phyloP scores from a whole-genome alignment of 1,284 basidiomycete genomes.

The Anthracocystis setariae region DNA sequence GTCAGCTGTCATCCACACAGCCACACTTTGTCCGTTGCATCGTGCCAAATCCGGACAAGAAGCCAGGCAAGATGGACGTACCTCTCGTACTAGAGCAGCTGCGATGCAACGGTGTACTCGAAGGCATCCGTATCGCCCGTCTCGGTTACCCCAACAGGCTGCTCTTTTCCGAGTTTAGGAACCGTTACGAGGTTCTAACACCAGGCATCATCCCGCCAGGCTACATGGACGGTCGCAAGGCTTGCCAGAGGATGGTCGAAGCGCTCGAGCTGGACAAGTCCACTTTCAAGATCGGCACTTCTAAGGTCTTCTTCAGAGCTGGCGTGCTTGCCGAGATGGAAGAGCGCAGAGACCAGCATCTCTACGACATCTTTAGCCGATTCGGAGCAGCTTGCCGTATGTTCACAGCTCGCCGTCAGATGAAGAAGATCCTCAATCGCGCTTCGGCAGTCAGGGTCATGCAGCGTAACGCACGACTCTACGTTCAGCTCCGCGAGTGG shows the following conservation, averaged over 20 bases:
- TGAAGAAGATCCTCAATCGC: conserved; percentile 94
- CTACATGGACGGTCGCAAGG: conserved; percentile 96
- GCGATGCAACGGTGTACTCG: conserved; percentile 97
- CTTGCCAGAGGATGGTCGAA: conserved; percentile 90
- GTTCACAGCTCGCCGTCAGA: conserved; percentile 86
- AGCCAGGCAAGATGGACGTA: conserved; percentile 89
- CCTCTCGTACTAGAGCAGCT: conserved; percentile 96
- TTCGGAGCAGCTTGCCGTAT: conserved; percentile 86
- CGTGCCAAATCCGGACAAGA: conserved; percentile 92
- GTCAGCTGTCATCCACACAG: conserved; percentile 89
- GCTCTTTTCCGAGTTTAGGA: conserved; percentile 95
- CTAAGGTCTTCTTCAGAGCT: conserved; percentile 99
- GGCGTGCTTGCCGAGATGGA: conserved; percentile 98
- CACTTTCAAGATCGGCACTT: conserved; percentile 90
- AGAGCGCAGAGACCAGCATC: conserved; percentile 84
- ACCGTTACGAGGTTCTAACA: conserved; percentile 94
- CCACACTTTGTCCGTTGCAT: conserved; percentile 99
- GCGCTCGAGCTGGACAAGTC: conserved; percentile 86
- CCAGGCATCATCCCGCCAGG: conserved; percentile 90
- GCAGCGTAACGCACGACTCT: conserved; percentile 91
- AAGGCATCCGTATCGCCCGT: conserved; percentile 97
- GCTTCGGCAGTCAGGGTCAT: conserved; percentile 90
- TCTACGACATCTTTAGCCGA: conserved; percentile 89
- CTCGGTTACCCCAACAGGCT: conserved; percentile 96
- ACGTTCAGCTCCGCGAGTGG: conserved; percentile 85